Base-by-base conservation (phyloP, 139 green algal genomes). In the Chlamydomonas asymmetrica region DNA sequence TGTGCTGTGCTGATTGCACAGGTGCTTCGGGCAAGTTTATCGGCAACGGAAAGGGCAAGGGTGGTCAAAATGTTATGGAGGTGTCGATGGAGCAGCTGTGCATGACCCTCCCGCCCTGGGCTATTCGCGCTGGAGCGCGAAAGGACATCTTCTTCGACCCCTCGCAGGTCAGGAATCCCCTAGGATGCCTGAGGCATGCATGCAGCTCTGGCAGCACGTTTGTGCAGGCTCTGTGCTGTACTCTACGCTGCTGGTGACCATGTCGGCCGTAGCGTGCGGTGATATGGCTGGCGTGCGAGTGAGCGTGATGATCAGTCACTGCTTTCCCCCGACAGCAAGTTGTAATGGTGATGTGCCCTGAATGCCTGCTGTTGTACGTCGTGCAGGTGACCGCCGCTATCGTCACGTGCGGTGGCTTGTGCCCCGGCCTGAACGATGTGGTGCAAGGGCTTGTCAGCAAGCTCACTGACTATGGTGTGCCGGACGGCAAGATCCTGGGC, bases 381-480 rank as follows among this genome's bases (percentile, higher is more conserved):
- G 25, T 39, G 27, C 76, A 87, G 81, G 87, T 92, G 0, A 91
- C 85, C n/a, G 93, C 91, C 23, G 91, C 90, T 40, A 95, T 99
- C 56, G 96, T 99, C 43, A 99, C 96, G 0, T 98, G 96, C 80
- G 96, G 96, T 13, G 96, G 95, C 1, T 84, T 99, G 73, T 99
- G 96, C 81, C 96, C 96, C 1, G 96, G 96, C 7, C 89, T 99
- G 34, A 99, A 99, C 79, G 95, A 98, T 31, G 96, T 99, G 20
- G 90, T 99, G 2, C 38, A 63, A 70, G 92, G 91, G 56, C 83
- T 98, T 9, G 93, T 97, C 29, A 88, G 89, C 49, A 97, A 97
- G 82, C 84, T 82, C 48, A 78, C 87, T 2, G 89, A 96, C 63
- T 98, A 98, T 64, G 94, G 94, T 5, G 93, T 98, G 39, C 88